Evolutionary conservation across 2,329 filamentous ascomycete genomes (phyloP).

Genomic region (Botryotinia globosa): DNA sequence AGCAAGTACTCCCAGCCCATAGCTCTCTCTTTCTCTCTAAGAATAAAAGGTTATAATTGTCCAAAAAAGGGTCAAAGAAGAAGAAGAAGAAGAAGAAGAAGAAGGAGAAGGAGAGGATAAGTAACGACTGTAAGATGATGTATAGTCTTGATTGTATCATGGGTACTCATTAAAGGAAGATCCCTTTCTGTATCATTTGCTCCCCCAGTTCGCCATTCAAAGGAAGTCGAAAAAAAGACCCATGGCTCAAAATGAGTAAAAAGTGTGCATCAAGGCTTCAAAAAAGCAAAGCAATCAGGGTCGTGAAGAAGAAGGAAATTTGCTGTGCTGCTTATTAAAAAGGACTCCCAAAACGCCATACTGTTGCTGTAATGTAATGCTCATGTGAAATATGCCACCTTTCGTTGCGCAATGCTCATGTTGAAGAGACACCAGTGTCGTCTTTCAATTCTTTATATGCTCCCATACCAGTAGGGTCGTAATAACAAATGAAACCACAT

Average conservation of each 20-base stretch:
- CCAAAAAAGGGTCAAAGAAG: conserved; percentile 7
- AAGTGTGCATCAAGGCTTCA: background rate
- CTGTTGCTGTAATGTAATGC: conserved; percentile 17
- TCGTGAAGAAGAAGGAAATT: conserved; percentile 9
- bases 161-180: conserved; percentile 16
- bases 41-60: conserved; percentile 8
- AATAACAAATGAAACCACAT: conserved; percentile 22
- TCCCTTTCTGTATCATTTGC: background rate
- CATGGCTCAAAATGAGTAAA: conserved; percentile 11
- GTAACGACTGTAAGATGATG: background rate
- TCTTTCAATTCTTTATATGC: conserved; percentile 13
- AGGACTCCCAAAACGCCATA: conserved; percentile 15
- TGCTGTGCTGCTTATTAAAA: conserved; percentile 9
- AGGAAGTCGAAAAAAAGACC: conserved; percentile 5
- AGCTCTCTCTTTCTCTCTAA: background rate
- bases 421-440: conserved; percentile 20
- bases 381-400: conserved; percentile 17
- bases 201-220: conserved; percentile 8
- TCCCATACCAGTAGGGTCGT: conserved; percentile 19
- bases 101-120: background rate
- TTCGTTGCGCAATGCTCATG: conserved; percentile 14
- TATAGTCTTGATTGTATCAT: conserved; percentile 10
- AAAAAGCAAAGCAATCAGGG: conserved; percentile 5
- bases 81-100: background rate
- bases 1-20: background rate